Evolutionary conservation across 2,329 filamentous ascomycete species (phyloP).

Genomic region (Didymella lethalis): DNA sequence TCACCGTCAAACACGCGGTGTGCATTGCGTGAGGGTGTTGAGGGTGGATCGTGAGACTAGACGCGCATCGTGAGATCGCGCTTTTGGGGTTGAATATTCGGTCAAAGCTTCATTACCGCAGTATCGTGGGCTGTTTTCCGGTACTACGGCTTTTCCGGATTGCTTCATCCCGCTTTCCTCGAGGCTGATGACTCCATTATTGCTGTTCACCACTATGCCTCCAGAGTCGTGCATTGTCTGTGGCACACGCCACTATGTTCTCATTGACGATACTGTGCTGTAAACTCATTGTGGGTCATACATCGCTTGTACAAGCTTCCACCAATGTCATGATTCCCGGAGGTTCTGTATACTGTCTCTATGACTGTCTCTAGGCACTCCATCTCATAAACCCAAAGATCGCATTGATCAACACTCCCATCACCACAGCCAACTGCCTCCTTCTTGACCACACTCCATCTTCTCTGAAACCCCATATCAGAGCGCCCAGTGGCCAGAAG

Average conservation of each 20-base stretch:
- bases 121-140: conserved; percentile 19
- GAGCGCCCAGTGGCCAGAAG: conserved; percentile 88
- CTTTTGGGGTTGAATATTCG: conserved; percentile 11
- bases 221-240: background rate
- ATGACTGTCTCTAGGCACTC: conserved; percentile 1
- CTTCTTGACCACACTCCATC: conserved; percentile 86
- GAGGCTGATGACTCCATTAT: background rate
- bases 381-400: conserved; percentile 68
- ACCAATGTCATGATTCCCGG: background rate
- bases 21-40: conserved; percentile 16
- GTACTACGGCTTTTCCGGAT: conserved; percentile 16
- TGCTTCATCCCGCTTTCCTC: conserved; percentile 2
- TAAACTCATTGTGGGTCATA: background rate
- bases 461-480: conserved; percentile 85
- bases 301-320: background rate
- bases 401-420: conserved; percentile 82
- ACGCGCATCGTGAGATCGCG: conserved; percentile 13
- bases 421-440: conserved; percentile 84
- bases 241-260: background rate
- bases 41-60: conserved; percentile 11
- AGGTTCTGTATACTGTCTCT: background rate
- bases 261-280: background rate
- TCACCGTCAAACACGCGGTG: conserved; percentile 11
- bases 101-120: conserved; percentile 1
- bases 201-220: background rate